Evolutionary conservation across 805 yeast genomes (phyloP).

Genomic region (Soucietia sequanensis): DNA sequence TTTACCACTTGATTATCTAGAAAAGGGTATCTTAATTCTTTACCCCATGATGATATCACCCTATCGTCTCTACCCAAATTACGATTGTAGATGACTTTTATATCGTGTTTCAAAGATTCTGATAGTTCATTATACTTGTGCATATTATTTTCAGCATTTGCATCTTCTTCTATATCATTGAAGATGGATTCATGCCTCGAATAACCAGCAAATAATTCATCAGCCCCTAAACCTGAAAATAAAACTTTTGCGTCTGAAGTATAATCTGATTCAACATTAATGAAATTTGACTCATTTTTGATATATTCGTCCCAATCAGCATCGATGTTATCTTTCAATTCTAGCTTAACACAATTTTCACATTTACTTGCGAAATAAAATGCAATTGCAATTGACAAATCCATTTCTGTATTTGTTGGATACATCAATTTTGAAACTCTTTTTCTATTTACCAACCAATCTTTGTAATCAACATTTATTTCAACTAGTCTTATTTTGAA

Average conservation of each 20-base stretch:
- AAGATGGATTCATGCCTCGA: conserved; percentile 70
- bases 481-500: conserved; percentile 57
- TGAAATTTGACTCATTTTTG: conserved; percentile 7
- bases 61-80: conserved; percentile 92
- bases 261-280: conserved; percentile 26
- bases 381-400: conserved; percentile 90
- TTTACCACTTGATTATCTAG: conserved; percentile 61
- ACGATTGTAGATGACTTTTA: conserved; percentile 69
- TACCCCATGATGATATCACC: conserved; percentile 82
- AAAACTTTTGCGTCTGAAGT: conserved; percentile 63
- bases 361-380: conserved; percentile 87
- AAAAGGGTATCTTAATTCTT: conserved; percentile 87
- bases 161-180: conserved; percentile 19
- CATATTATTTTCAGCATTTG: conserved; percentile 14
- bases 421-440: conserved; percentile 66
- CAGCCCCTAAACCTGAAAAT: conserved; percentile 94
- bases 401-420: conserved; percentile 93
- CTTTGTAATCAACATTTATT: conserved; percentile 69
- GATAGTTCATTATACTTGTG: conserved; percentile 42
- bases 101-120: conserved; percentile 65
- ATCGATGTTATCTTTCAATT: conserved; percentile 11
- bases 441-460: conserved; percentile 50
- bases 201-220: conserved; percentile 95
- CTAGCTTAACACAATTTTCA: conserved; percentile 27
- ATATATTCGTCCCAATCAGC: conserved; percentile 17